phyloP scores from a whole-genome alignment of 148 eudicot species.

The Drosera capensis region DNA sequence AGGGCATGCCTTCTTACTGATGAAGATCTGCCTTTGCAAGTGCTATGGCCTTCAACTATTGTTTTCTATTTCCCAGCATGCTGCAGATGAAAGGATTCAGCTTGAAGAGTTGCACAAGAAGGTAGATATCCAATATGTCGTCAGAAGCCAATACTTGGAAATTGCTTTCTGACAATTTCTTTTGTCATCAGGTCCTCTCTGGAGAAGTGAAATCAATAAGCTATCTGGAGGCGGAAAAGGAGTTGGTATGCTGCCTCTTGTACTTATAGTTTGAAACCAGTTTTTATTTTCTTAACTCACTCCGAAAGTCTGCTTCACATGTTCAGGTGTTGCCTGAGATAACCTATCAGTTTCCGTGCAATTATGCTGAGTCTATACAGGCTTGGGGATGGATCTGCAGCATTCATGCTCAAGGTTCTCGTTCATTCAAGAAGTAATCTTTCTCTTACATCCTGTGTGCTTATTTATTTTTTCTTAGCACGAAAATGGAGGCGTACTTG shows the following conservation, averaged over 20 bases:
- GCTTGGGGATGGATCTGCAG: constrained; percentile 98
- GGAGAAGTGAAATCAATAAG: constrained; percentile 65
- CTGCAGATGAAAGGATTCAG: constrained; percentile 96
- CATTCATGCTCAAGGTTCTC: constrained; percentile 38
- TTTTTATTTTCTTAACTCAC: neutral
- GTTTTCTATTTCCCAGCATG: constrained; percentile 55
- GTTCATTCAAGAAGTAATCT: constrained; percentile 62
- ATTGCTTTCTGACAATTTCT: neutral
- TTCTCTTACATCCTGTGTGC: neutral
- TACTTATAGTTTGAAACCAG: neutral
- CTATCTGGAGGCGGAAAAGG: constrained; percentile 68
- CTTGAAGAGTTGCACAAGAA: constrained; percentile 80
- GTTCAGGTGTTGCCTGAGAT: constrained; percentile 74
- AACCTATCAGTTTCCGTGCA: constrained; percentile 64
- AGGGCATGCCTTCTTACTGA: neutral
- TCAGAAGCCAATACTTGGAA: neutral
- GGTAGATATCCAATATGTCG: constrained; percentile 21
- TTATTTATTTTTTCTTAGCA: too few relatives aligned
- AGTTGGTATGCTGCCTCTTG: constrained; percentile 36
- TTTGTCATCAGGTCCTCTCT: constrained; percentile 49
- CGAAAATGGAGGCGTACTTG: too few relatives aligned
- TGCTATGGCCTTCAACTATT: too few relatives aligned
- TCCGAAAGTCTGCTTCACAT: neutral
- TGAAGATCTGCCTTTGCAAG: neutral
- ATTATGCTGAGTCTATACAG: constrained; percentile 56